phyloP scores from a whole-genome alignment of 2,329 filamentous ascomycete genomes.

The Cladophialophora yegresii region DNA sequence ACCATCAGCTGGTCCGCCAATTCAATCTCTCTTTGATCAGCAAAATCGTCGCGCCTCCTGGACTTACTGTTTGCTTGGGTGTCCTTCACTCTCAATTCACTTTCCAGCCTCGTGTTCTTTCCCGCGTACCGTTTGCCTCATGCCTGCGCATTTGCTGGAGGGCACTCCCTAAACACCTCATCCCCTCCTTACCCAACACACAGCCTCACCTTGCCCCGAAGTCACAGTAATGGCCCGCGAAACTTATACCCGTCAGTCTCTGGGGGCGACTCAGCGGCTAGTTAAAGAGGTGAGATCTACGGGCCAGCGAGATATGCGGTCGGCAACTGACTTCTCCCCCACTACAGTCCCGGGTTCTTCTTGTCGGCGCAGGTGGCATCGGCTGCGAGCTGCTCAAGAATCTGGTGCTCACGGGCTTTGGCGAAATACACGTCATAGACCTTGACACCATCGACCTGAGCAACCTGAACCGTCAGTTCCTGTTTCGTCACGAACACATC shows the following conservation, averaged over 20 bases:
- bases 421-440: constrained; percentile 91
- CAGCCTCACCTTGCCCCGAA: neutral
- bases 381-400: constrained; percentile 98
- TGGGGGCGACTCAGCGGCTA: constrained; percentile 65
- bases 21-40: constrained; percentile 1
- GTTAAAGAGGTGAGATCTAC: constrained; percentile 66
- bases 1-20: neutral
- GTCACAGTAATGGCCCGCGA: constrained; percentile 48
- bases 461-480: constrained; percentile 95
- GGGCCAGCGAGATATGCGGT: neutral
- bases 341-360: constrained; percentile 76
- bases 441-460: constrained; percentile 97
- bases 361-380: constrained; percentile 96
- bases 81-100: constrained; percentile 9
- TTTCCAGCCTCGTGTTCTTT: constrained; percentile 10
- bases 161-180: neutral
- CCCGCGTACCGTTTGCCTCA: constrained; percentile 1
- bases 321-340: constrained; percentile 10
- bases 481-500: constrained; percentile 95
- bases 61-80: neutral
- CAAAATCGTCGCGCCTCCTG: neutral
- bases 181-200: neutral
- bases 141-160: neutral
- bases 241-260: constrained; percentile 60
- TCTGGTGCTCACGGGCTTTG: constrained; percentile 86